phyloP scores from a whole-genome alignment of 1,284 basidiomycete genomes.

The Cerrena zonata region DNA sequence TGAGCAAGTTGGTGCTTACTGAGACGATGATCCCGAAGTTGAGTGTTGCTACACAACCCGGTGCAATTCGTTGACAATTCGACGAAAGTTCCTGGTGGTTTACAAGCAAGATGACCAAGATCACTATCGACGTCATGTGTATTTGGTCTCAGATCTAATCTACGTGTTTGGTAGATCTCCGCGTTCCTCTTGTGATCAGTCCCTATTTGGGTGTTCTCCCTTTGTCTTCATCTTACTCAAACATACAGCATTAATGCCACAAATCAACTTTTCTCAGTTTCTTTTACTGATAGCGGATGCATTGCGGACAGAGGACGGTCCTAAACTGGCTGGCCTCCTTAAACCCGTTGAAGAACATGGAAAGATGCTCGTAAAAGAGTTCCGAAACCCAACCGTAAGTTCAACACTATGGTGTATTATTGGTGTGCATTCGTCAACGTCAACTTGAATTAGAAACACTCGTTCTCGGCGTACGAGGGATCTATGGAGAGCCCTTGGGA shows the following conservation, averaged over 20 bases:
- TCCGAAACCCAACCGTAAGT: conserved; percentile 60
- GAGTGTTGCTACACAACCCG: neutral
- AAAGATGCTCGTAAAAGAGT: conserved; percentile 67
- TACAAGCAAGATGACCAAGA: no score
- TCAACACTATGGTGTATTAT: neutral
- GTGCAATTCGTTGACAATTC: no score
- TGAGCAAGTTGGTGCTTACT: neutral
- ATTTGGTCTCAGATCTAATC: no score
- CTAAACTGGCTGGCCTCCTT: conserved; percentile 63
- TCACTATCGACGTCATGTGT: no score
- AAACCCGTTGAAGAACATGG: conserved; percentile 68
- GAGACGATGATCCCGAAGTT: neutral
- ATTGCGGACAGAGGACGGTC: conserved; percentile 58
- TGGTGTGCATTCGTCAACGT: neutral
- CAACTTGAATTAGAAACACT: conserved; percentile 35
- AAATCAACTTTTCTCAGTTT: conserved; percentile 55
- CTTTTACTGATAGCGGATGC: conserved; percentile 57
- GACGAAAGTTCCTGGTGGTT: no score
- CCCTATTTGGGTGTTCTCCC: no score
- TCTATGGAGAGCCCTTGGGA: conserved; percentile 71
- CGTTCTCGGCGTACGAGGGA: conserved; percentile 54
- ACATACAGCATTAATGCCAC: conserved; percentile 24
- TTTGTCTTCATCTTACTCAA: no score
- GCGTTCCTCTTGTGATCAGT: no score
- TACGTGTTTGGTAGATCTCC: no score